Evolutionary conservation across 2,329 filamentous ascomycete species (phyloP), one percentile per base, ranked within the genome.

Genomic region (Corniculantispora saksenae): DNA sequence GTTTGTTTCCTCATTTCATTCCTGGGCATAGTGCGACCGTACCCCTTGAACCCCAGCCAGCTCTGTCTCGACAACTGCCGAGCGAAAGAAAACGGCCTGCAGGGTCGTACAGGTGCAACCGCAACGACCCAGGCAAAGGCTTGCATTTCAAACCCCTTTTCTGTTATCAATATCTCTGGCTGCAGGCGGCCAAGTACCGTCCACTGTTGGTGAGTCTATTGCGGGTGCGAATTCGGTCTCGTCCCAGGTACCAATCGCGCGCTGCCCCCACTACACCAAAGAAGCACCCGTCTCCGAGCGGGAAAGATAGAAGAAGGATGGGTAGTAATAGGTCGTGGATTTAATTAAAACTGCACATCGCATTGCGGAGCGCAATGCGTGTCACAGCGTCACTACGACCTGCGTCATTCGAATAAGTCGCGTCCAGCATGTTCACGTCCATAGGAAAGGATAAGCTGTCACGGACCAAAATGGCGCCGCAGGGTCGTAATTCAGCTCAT

Each of bases 61-160:
- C 38, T 21, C 15, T 32, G 38, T 57, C 35, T 57, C 54, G 21
- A n/a, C 45, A 61, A 61, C 58, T 61, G 58, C 58, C 58, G 58
- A 61, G 58, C 58, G 21, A 51, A 29, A 43, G 17, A 7, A 32
- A 47, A n/a, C 21, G 38, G 38, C 23, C 38, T 58, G 21, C 38
- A 43, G 35, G 32, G 9, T 21, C 32, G 29, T 47, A 51, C 32
- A 40, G 50, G 58, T 25, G 27, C 57, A 25, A 48, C 17, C 38
- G 3, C 9, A 48, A 38, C 50, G 13, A 15, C 8, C 51, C 51
- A 55, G 29, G 25, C 17, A n/a, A 17, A 38, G 43, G 27, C 43
- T 50, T n/a, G 27, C 23, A 32, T 32, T 43, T 43, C 56, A 60
- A n/a, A 60, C 19, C 21, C 21, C 13, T 15, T 56, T 56, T 25